Percentiles rank a stretch among this genome's conserved stretches.
These are phyloP conservation scores for Penicillium vulpinum DNA, from an alignment of 2,329 filamentous ascomycete genomes.

Conservation along the genomic window DNA sequence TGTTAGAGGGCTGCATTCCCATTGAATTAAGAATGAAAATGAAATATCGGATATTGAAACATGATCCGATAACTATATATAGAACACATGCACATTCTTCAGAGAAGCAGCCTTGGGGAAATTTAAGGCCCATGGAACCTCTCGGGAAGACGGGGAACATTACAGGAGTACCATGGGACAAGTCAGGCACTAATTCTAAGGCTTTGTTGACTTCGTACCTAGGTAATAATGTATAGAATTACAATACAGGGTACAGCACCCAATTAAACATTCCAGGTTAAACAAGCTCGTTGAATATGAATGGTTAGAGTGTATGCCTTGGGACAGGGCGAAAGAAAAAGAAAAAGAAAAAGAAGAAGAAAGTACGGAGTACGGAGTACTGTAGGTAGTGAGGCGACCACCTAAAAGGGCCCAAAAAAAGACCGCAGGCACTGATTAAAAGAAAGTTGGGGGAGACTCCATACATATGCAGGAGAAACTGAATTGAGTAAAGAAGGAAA, in stretches of 20 bases:
- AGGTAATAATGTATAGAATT: not conserved
- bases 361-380: too few species aligned
- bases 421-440: not conserved
- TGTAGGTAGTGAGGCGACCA: slow-evolving; percentile 5
- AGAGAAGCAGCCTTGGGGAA: not conserved
- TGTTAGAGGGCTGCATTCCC: not conserved
- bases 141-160: not conserved
- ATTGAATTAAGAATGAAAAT: not conserved
- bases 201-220: too few species aligned
- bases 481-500: slow-evolving; percentile 5
- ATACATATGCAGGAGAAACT: slow-evolving; percentile 1
- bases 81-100: slow-evolving; percentile 2
- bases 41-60: not conserved
- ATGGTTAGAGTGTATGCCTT: not conserved
- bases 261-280: not conserved
- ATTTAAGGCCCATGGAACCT: slow-evolving; percentile 11
- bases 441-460: not conserved
- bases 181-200: slow-evolving; percentile 2
- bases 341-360: not conserved
- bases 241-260: not conserved
- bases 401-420: not conserved
- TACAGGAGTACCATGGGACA: slow-evolving; percentile 1
- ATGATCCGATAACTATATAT: slow-evolving; percentile 2
- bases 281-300: not conserved
- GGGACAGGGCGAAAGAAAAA: too few species aligned